Conservation (phyloP, 1,284 basidiomycete species). For the Stereum hirsutum region DNA sequence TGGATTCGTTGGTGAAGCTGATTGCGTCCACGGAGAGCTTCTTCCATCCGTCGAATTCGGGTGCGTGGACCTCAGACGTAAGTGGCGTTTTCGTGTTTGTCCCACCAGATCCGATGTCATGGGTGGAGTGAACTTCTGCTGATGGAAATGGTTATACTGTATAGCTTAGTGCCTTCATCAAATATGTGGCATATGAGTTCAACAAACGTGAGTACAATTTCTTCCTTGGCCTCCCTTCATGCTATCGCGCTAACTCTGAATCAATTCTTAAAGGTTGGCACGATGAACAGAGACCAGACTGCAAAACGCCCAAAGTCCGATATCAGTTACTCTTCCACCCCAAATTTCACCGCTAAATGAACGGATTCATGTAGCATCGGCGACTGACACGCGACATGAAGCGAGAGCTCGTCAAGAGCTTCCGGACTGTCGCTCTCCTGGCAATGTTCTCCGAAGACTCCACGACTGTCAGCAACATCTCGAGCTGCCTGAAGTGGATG, state of each 20-base stretch:
- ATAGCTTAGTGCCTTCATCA: slow-evolving; percentile 76
- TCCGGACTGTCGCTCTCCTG: slow-evolving; percentile 77
- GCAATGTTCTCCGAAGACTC: slow-evolving; percentile 86
- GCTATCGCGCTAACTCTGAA: slow-evolving; percentile 2
- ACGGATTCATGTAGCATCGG: slow-evolving; percentile 37
- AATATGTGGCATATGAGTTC: slow-evolving; percentile 83
- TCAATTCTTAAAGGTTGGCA: slow-evolving; percentile 49
- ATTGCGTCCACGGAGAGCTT: slow-evolving; percentile 87
- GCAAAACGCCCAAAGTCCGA: slow-evolving; percentile 68
- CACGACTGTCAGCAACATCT: slow-evolving; percentile 55
- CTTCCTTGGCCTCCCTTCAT: not conserved
- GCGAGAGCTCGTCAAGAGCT: slow-evolving; percentile 76
- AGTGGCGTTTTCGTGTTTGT: slow-evolving; percentile 16
- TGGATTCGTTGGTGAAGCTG: slow-evolving; percentile 79
- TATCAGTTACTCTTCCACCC: not conserved
- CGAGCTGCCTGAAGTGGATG: slow-evolving; percentile 67
- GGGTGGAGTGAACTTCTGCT: slow-evolving; percentile 5
- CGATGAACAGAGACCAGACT: slow-evolving; percentile 73
- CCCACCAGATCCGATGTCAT: not conserved
- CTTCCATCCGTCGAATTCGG: slow-evolving; percentile 77
- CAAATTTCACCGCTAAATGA: slow-evolving; percentile 4
- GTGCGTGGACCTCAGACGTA: slow-evolving; percentile 63
- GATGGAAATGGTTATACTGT: slow-evolving; percentile 1
- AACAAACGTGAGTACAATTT: slow-evolving; percentile 56
- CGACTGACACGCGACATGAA: slow-evolving; percentile 77